A percentile compares a stretch with the other conserved stretches of the same genome.
Evolutionary conservation across 140 eudicot species (phyloP).

Genomic region (Anethum foeniculum): DNA sequence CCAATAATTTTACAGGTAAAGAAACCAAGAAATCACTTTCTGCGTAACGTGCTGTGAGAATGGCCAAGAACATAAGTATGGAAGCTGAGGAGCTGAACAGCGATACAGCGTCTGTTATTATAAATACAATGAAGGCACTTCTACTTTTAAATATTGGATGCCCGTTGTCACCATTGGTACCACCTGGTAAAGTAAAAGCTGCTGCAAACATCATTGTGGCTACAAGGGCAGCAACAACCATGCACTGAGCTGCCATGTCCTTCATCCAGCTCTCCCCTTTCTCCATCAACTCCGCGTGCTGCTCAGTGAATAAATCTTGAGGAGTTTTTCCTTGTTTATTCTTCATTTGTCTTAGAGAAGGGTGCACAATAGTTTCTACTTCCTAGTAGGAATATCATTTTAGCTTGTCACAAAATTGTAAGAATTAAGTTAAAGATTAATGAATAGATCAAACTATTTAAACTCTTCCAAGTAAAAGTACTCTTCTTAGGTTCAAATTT

Average conservation of each 20-base stretch:
- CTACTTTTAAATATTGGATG: background rate
- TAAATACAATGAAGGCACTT: background rate
- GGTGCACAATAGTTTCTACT: constrained; percentile 12
- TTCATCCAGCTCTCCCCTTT: constrained; percentile 20
- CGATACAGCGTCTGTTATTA: constrained; percentile 14
- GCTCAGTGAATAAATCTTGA: constrained; percentile 7
- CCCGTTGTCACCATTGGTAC: constrained; percentile 10
- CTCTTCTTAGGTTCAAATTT: background rate
- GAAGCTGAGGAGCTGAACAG: constrained; percentile 15
- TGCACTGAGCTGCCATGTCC: constrained; percentile 11
- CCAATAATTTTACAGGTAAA: background rate
- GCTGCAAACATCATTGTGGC: constrained; percentile 20
- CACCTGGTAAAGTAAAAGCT: constrained; percentile 19
- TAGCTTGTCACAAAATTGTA: background rate
- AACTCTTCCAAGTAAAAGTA: background rate
- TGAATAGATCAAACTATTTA: background rate
- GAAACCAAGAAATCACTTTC: constrained; percentile 2
- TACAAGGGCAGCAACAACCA: constrained; percentile 17
- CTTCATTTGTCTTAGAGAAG: constrained; percentile 8
- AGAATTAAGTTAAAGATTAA: background rate
- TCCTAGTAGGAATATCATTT: background rate
- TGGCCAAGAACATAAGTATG: constrained; percentile 9
- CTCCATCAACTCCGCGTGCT: constrained; percentile 10
- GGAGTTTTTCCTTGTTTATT: constrained; percentile 17
- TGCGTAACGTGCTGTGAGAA: constrained; percentile 10